phyloP scores from a whole-genome alignment of 371 early-diverging fungal genomes.

The Quaeritorhiza haematococci region DNA sequence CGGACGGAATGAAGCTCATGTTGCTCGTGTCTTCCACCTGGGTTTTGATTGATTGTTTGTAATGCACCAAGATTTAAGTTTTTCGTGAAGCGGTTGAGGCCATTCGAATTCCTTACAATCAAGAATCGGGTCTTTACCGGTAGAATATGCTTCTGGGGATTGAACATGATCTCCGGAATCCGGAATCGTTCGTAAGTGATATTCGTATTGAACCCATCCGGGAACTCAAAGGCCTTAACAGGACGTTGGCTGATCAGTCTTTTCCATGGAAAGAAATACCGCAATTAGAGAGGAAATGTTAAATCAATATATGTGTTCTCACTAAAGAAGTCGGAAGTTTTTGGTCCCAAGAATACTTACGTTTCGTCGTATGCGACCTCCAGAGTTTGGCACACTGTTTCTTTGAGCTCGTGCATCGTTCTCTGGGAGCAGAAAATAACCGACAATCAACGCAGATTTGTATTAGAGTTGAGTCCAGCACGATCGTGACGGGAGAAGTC shows the following conservation, averaged over 20 bases:
- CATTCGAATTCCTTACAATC: no score
- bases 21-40: no score
- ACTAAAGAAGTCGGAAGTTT: not conserved
- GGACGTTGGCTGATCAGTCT: conserved; percentile 19
- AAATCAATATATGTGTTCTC: not conserved
- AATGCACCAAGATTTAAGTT: no score
- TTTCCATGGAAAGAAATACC: not conserved
- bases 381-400: conserved; percentile 82
- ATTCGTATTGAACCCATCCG: conserved; percentile 84
- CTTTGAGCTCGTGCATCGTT: conserved; percentile 83
- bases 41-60: no score
- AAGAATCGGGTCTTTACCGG: no score
- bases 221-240: conserved; percentile 79
- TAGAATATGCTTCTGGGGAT: no score
- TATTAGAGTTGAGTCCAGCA: not conserved
- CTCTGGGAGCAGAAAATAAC: conserved; percentile 19
- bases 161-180: conserved; percentile 84
- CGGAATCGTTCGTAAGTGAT: conserved; percentile 80
- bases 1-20: no score
- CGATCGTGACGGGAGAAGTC: not conserved
- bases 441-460: no score
- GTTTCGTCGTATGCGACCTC: conserved; percentile 64
- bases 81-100: no score
- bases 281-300: not conserved
- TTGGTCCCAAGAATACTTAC: conserved; percentile 42